phyloP scores from a whole-genome alignment of 305 asterid genomes.

The Solanum aculeatissimum region DNA sequence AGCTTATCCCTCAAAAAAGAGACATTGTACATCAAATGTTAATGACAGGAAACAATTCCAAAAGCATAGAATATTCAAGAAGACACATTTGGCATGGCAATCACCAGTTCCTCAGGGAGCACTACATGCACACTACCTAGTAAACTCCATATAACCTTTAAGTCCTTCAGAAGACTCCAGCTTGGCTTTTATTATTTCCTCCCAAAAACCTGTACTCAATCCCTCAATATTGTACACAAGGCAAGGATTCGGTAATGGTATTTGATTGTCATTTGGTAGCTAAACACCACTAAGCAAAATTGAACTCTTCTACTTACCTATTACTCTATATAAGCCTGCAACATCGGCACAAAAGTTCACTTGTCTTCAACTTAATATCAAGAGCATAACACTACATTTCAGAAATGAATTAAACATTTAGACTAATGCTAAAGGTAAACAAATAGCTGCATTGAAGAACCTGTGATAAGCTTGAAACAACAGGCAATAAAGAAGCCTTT shows the following conservation, averaged over 20 bases:
- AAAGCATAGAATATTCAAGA: background rate
- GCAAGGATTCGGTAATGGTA: background rate
- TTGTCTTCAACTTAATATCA: background rate
- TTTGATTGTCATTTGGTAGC: background rate
- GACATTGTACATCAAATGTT: background rate
- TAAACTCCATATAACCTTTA: background rate
- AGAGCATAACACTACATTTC: background rate
- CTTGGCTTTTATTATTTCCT: background rate
- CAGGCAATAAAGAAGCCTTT: conserved; percentile 78
- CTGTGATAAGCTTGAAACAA: conserved; percentile 84
- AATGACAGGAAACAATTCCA: background rate
- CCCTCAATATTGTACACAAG: background rate
- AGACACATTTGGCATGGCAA: background rate
- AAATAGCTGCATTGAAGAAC: conserved; percentile 18
- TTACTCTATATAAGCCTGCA: background rate
- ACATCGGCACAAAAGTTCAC: background rate
- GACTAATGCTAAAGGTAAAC: background rate
- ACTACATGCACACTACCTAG: background rate
- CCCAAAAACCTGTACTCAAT: background rate
- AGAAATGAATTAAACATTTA: background rate
- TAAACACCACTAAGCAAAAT: background rate
- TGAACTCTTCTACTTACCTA: background rate
- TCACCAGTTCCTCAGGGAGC: background rate
- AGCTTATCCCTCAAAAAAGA: background rate
- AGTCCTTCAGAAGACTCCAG: background rate